Conservation (phyloP, 1,284 basidiomycete genomes). For the Leccinum subrobustum region DNA sequence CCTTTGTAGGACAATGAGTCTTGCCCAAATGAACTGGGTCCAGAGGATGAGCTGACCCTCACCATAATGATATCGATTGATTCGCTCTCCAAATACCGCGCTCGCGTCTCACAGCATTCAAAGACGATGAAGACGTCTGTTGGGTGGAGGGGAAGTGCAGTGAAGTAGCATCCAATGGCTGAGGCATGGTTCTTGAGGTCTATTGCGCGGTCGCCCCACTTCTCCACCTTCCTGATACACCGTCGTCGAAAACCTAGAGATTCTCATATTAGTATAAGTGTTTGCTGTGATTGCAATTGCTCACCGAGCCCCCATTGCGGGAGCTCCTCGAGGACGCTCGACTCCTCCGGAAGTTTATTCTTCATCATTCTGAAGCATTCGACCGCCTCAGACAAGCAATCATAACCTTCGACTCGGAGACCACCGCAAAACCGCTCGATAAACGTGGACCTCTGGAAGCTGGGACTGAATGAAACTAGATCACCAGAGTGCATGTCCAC, state of each 20-base stretch:
- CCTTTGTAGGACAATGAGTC: not conserved
- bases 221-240: not conserved
- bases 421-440: not conserved
- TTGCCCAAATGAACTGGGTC: not conserved
- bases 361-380: not conserved
- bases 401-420: not conserved
- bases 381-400: not conserved
- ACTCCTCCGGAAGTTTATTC: not conserved
- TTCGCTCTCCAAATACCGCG: not conserved
- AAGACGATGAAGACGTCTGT: not conserved
- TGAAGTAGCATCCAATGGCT: not conserved
- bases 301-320: not conserved
- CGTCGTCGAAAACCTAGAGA: not conserved
- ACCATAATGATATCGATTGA: not conserved
- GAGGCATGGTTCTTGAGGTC: not conserved
- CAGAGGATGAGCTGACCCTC: not conserved
- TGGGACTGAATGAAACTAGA: not conserved
- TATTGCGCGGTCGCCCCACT: not conserved
- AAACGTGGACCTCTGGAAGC: not conserved
- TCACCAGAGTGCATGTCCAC: constrained; percentile 71
- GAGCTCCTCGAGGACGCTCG: not conserved
- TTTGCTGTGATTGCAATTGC: not conserved
- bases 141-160: not conserved
- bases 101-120: not conserved
- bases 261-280: not conserved